Base-by-base conservation (phyloP, 352 stramenopile species). In the Globisporangium nunn region DNA sequence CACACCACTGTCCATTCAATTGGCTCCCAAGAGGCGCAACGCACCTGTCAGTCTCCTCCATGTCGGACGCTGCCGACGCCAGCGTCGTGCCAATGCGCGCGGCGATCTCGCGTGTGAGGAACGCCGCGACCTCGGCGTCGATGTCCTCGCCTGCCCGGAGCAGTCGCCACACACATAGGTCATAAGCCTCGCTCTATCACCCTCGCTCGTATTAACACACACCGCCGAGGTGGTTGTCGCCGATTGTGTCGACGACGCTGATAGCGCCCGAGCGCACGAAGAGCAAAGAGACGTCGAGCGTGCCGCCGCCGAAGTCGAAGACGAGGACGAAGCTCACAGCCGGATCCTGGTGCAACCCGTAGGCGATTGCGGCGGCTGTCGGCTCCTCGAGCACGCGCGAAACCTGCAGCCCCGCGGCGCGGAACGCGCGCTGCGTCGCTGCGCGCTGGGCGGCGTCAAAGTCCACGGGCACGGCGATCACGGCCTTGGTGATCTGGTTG, bases 331-430 rank as follows among this genome's bases (percentile, higher is more conserved):
- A 97, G 46, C 87, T 93, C 63, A 98, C 91, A 28, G 78, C 67
- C 18, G 71, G 65, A 52, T 91, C 88, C 65, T 98, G 96, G 60
- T 98, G 96, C 15, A 99, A 68, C 28, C 97, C 96, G 68, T 99
- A 99, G 3, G 96, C 96, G 75, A 99, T 97, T 6, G 96, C 97
- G 6, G 97, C 97, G 23, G 96, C 97, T 10, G 97, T 99, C 18
- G 97, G 97, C 72, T 99, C 97, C 60, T 99, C 99, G 58, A 99
- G 93, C 59, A 99, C 58, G 29, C 97, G 87, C 58, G 98, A 83
- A 29, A 98, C 87, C 45, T 95, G 86, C 29, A 99, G 88, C 0
- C 97, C 96, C 3, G 96, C 96, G 70, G 88, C 91, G 15, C 64
- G 71, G 8, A 81, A 89, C 46, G 78, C 86, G 7, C 74, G 74